Evolutionary conservation across 768 basidiomycete genomes (phyloP), one percentile per base, ranked within the genome.

Genomic region (Favolaschia claudopus): DNA sequence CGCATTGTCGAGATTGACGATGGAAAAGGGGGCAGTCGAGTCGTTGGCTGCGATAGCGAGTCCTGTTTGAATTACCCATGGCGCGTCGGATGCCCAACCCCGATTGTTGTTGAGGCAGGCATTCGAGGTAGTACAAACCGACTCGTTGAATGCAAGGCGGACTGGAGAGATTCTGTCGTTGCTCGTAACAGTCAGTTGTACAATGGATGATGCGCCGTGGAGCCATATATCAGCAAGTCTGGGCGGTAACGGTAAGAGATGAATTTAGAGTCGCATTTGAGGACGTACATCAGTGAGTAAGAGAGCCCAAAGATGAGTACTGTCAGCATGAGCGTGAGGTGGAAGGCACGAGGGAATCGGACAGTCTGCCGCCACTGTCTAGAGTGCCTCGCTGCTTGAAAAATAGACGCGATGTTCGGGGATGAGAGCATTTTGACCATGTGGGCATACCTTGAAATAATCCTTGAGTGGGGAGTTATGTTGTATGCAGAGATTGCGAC

Each of bases 171-270:
- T 32, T 5, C n/a, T 43, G 33, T 31, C 37, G 24, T 29, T 13
- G 44, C 34, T 29, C 20, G 44, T 20, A 28, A 44, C 7, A 44
- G 40, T 42, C 27, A 29, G 45, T 19, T 44, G 36, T 9, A 59
- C 58, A 3, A 64, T n/a, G 17, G 55, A 64, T 27, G 50, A 29
- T 15, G 58, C 27, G 0, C 38, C 63, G 40, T 64, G 63, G 19
- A 64, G 58, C 63, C 63, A 60, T 13, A 60, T 55, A 55, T 64
- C 63, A 17, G 50, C 54, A 24, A 64, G 58, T 28, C 63, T 64
- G 49, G 54, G 57, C 28, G 20, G 17, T 43, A 7, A 17, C 12
- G n/a, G 20, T n/a, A 13, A 13, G 6, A 17, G 39, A 12, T 19
- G n/a, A 22, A 24, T 15, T 20, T 9, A 14, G 28, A 29, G 29